phyloP scores from a whole-genome alignment of 192 early-diverging fungal species.

The Podila epicladia region DNA sequence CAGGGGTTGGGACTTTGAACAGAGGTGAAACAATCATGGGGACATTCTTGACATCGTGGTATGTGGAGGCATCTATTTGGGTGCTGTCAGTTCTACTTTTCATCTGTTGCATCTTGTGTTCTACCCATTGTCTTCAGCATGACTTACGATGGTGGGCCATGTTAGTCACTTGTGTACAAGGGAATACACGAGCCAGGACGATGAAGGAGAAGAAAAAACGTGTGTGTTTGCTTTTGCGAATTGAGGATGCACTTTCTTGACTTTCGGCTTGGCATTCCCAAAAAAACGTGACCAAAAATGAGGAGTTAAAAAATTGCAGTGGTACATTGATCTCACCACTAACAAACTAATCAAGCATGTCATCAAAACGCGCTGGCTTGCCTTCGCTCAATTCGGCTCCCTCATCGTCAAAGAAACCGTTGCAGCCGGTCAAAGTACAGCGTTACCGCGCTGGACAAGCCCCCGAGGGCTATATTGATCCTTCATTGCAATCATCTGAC shows the following conservation, averaged over 20 bases:
- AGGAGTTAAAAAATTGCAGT: background rate
- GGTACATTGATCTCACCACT: background rate
- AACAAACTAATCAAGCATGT: constrained; percentile 6
- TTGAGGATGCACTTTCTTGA: background rate
- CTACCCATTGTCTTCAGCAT: background rate
- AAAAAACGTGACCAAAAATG: background rate
- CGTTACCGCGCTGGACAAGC: constrained; percentile 69
- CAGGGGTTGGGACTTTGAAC: constrained; percentile 30
- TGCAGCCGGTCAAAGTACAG: constrained; percentile 59
- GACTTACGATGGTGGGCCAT: constrained; percentile 4
- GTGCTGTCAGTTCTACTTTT: too few relatives aligned
- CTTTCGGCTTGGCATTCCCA: background rate
- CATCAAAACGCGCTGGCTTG: constrained; percentile 36
- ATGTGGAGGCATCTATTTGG: constrained; percentile 38
- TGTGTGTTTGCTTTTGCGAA: background rate
- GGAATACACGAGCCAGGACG: background rate
- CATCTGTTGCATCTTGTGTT: too few relatives aligned
- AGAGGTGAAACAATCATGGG: constrained; percentile 47
- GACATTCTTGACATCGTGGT: constrained; percentile 49
- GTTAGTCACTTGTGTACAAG: background rate
- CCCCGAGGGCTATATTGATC: constrained; percentile 62
- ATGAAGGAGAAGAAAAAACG: background rate
- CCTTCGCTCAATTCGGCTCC: constrained; percentile 34
- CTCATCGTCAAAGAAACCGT: constrained; percentile 31
- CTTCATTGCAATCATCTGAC: constrained; percentile 60